Evolutionary conservation across 805 yeast genomes (phyloP).

Genomic region (Deakozyma indianensis): DNA sequence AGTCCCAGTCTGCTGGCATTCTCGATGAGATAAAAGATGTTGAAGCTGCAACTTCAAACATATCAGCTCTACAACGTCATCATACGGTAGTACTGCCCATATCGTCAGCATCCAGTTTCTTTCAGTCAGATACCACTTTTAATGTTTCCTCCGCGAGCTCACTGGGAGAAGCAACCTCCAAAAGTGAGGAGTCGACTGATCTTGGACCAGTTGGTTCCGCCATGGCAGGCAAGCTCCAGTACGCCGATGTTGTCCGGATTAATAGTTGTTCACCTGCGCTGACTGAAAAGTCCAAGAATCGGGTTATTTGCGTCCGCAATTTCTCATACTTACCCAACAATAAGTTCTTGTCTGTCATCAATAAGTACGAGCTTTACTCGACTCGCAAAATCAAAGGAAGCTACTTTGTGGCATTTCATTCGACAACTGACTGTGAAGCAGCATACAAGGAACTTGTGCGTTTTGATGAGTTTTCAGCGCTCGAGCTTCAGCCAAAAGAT

Average conservation of each 20-base stretch:
- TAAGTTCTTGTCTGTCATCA: neutral
- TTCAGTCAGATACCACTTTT: neutral
- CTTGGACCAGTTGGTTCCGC: neutral
- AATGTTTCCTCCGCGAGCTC: too few species aligned
- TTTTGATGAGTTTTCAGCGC: neutral
- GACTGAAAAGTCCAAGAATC: too few species aligned
- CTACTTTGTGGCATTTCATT: neutral
- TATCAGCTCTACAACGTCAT: neutral
- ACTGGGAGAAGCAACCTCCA: too few species aligned
- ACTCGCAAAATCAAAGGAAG: neutral
- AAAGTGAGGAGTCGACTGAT: too few species aligned
- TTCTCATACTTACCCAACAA: neutral
- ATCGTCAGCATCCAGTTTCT: neutral
- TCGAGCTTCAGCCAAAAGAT: neutral
- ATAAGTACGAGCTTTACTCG: neutral
- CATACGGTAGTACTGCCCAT: neutral
- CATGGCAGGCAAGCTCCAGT: neutral
- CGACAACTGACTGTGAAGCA: neutral
- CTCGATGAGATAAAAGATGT: neutral
- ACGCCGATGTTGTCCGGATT: neutral
- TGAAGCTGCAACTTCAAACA: neutral
- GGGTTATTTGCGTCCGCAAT: neutral
- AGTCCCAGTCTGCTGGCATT: neutral
- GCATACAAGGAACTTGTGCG: neutral
- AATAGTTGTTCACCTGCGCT: too few species aligned